Conservation (phyloP, 2,329 filamentous ascomycete genomes). For the Gnomoniopsis sp. region DNA sequence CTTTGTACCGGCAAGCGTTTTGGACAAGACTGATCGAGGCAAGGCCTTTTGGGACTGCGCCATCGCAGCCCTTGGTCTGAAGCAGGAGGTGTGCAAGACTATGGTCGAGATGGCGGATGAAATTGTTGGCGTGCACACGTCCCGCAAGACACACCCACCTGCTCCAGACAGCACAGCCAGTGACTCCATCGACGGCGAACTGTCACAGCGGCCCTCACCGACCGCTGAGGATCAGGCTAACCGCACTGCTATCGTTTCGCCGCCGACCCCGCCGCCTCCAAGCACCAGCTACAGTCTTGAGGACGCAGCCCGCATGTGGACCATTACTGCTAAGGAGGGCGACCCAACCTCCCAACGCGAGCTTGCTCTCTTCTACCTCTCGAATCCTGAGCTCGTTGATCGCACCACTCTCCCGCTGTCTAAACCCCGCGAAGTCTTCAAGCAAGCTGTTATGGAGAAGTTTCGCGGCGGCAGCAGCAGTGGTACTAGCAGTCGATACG, state of each 20-base stretch:
- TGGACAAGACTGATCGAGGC: slow-evolving; percentile 60
- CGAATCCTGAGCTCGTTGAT: slow-evolving; percentile 79
- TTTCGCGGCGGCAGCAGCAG: slow-evolving; percentile 44
- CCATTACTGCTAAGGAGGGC: slow-evolving; percentile 91
- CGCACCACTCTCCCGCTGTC: slow-evolving; percentile 80
- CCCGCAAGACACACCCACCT: slow-evolving; percentile 41
- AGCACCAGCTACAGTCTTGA: slow-evolving; percentile 66
- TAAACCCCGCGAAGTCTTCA: slow-evolving; percentile 84
- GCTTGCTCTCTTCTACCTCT: slow-evolving; percentile 88
- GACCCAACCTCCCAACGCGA: slow-evolving; percentile 86
- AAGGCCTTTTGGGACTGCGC: slow-evolving; percentile 91
- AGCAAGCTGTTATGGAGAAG: slow-evolving; percentile 76
- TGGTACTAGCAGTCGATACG: slow-evolving; percentile 29
- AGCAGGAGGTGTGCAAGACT: slow-evolving; percentile 80
- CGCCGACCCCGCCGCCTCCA: slow-evolving; percentile 42
- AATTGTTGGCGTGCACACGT: slow-evolving; percentile 57
- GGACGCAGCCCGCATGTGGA: slow-evolving; percentile 85
- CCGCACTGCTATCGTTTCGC: slow-evolving; percentile 30
- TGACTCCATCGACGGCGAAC: slow-evolving; percentile 24
- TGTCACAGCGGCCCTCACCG: slow-evolving; percentile 16
- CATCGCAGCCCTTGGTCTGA: slow-evolving; percentile 81
- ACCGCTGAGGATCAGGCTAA: slow-evolving; percentile 15
- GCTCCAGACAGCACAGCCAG: slow-evolving; percentile 25
- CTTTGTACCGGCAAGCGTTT: slow-evolving; percentile 57
- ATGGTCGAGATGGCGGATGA: slow-evolving; percentile 64